phyloP scores from a whole-genome alignment of 2,329 filamentous ascomycete genomes.

The Botrytis cinerea region DNA sequence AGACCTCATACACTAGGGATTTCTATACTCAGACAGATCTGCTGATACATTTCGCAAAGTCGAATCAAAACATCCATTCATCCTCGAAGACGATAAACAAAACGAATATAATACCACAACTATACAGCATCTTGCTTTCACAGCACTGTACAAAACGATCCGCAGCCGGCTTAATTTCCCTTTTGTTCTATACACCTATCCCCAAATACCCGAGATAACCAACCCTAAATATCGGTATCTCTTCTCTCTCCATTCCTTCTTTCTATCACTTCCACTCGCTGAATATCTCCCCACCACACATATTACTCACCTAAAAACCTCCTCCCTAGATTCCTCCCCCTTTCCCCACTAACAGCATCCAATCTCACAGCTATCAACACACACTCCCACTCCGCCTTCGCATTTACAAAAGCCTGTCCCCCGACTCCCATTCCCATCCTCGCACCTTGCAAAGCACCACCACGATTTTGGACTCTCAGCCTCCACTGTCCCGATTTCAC shows the following conservation, averaged over 20 bases:
- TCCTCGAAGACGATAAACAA: neutral
- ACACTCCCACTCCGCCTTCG: conserved; percentile 64
- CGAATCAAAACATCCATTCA: neutral
- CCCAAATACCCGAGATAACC: neutral
- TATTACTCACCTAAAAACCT: conserved; percentile 55
- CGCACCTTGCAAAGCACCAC: conserved; percentile 62
- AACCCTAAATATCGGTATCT: neutral
- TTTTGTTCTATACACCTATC: neutral
- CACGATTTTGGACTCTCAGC: conserved; percentile 59
- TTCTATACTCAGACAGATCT: neutral
- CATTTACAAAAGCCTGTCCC: conserved; percentile 35
- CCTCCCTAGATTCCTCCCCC: conserved; percentile 64
- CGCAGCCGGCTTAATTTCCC: neutral
- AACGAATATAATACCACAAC: neutral
- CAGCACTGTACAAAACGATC: neutral
- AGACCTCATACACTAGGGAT: neutral
- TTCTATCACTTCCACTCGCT: neutral
- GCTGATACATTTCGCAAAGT: neutral
- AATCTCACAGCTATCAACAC: conserved; percentile 75
- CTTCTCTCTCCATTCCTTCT: neutral
- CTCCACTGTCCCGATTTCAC: conserved; percentile 72
- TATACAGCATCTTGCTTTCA: neutral
- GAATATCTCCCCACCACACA: neutral
- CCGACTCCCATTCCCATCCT: conserved; percentile 68
- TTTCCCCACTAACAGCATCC: conserved; percentile 68